Evolutionary conservation across 257 asterid species (phyloP).

Genomic region (Euphrasia confusa): DNA sequence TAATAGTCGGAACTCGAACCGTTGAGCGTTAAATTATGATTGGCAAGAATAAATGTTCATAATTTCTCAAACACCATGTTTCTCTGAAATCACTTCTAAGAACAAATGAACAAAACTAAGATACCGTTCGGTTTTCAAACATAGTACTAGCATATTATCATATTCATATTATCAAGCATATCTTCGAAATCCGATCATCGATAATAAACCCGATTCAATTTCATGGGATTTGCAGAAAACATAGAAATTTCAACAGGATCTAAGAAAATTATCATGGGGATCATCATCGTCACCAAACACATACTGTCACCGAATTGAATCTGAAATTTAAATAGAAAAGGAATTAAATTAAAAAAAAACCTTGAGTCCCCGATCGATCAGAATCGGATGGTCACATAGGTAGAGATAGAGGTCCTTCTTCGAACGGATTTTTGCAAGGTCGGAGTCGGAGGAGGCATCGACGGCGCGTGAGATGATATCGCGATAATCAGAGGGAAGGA

Average conservation of each 20-base stretch:
- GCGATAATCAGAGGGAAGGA: slow-evolving; percentile 65
- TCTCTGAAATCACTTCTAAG: background rate
- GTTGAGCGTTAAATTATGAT: background rate
- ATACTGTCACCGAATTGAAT: background rate
- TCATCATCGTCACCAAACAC: slow-evolving; percentile 16
- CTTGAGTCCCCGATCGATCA: background rate
- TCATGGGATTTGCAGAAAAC: background rate
- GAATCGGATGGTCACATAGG: slow-evolving; percentile 22
- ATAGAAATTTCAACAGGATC: background rate
- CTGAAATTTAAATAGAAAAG: background rate
- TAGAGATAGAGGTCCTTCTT: slow-evolving; percentile 60
- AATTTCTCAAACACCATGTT: background rate
- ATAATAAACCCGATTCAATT: slow-evolving; percentile 7
- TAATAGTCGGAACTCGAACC: background rate
- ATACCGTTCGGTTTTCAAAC: background rate
- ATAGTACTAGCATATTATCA: background rate
- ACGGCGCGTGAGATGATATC: slow-evolving; percentile 44
- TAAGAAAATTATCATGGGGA: slow-evolving; percentile 6
- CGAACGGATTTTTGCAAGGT: slow-evolving; percentile 26
- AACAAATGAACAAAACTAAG: background rate
- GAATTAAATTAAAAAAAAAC: no score
- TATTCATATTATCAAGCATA: no score
- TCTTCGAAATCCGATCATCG: background rate
- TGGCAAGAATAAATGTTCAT: background rate
- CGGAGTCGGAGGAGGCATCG: slow-evolving; percentile 26